A percentile compares a stretch with the other conserved stretches of the same genome.
These are phyloP conservation scores for Eucalyptus albens DNA, from an alignment of 345 rosid genomes.

Conservation along the genomic window DNA sequence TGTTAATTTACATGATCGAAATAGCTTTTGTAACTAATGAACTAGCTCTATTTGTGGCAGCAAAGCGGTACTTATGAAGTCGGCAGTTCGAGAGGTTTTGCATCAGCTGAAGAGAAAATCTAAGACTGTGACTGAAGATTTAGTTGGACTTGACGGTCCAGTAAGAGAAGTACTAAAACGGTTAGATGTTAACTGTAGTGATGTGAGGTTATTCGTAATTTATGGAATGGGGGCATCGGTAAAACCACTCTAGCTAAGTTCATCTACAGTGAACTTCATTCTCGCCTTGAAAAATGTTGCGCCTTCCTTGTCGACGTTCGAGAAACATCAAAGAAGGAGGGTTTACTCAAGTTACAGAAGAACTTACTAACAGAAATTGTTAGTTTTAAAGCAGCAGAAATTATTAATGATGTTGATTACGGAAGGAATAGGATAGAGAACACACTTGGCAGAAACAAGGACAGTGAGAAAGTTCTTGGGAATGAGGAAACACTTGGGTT, in stretches of 20 bases:
- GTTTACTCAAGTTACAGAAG: too few species aligned
- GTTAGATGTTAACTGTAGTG: neutral
- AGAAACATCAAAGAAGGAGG: too few species aligned
- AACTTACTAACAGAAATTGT: rapidly evolving
- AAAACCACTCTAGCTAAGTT: rapidly evolving
- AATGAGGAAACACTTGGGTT: too few species aligned
- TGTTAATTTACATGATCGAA: rapidly evolving
- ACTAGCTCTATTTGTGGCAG: too few species aligned
- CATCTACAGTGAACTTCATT: rapidly evolving
- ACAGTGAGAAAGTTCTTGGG: too few species aligned
- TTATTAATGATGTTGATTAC: rapidly evolving
- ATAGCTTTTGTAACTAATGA: too few species aligned
- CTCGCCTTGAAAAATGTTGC: rapidly evolving
- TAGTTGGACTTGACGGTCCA: too few species aligned
- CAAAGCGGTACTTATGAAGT: rapidly evolving
- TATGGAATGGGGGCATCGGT: neutral
- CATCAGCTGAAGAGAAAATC: rapidly evolving
- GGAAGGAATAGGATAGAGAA: rapidly evolving
- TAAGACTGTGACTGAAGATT: rapidly evolving
- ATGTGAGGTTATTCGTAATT: rapidly evolving
- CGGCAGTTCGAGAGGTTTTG: rapidly evolving
- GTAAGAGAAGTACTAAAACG: rapidly evolving
- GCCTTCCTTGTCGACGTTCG: rapidly evolving
- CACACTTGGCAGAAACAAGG: rapidly evolving
- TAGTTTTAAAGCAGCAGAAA: rapidly evolving